These are phyloP conservation scores for Podospora pseudocomata DNA, from an alignment of 495 filamentous ascomycete species.

Conservation along the genomic window DNA sequence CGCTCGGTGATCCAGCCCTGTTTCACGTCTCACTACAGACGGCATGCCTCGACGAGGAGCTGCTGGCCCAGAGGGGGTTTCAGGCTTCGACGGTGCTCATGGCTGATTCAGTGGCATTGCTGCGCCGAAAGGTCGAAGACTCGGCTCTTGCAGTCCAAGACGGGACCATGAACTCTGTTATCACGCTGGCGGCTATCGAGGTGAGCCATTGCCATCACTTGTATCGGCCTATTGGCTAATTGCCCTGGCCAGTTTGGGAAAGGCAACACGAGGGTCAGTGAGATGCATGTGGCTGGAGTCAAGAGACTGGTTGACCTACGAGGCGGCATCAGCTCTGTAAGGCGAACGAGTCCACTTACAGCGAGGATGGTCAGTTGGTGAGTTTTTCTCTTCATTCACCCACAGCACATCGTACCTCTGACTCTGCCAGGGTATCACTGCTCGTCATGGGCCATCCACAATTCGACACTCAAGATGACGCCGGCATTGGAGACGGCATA, in stretches of 20 bases:
- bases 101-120: constrained; percentile 47
- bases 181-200: constrained; percentile 51
- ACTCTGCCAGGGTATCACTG: constrained; percentile 45
- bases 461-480: constrained; percentile 48
- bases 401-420: not conserved
- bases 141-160: constrained; percentile 47
- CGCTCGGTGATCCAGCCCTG: constrained; percentile 48
- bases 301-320: constrained; percentile 44
- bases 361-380: constrained; percentile 53
- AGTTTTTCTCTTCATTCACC: constrained; percentile 13
- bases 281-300: constrained; percentile 51
- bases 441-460: constrained; percentile 47
- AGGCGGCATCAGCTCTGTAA: constrained; percentile 46
- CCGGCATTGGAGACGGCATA: constrained; percentile 46
- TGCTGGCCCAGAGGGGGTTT: constrained; percentile 47
- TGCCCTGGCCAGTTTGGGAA: constrained; percentile 42
- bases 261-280: constrained; percentile 41
- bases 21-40: constrained; percentile 54
- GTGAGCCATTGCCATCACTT: constrained; percentile 28
- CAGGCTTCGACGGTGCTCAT: constrained; percentile 48
- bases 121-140: constrained; percentile 44
- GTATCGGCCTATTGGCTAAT: not conserved
- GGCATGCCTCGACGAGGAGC: constrained; percentile 52
- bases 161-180: constrained; percentile 52
- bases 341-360: constrained; percentile 48